These are phyloP conservation scores for Letharia columbiana DNA, from an alignment of 495 filamentous ascomycete genomes.

Conservation along the genomic window DNA sequence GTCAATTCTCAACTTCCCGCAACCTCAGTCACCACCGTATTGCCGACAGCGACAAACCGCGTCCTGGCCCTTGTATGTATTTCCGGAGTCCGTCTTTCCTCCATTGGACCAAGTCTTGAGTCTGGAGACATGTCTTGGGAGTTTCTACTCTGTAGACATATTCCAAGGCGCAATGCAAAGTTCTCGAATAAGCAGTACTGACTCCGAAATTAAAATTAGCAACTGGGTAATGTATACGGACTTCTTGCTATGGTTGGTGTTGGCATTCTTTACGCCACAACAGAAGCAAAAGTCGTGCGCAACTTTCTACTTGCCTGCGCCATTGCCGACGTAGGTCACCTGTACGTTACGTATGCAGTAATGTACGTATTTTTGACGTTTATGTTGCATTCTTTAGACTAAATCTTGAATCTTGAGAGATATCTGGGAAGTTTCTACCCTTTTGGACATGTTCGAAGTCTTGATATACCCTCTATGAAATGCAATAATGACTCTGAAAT, in stretches of 20 bases:
- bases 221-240: conserved; percentile 60
- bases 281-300: conserved; percentile 54
- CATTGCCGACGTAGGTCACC: conserved; percentile 60
- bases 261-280: conserved; percentile 51
- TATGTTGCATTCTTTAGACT: neutral
- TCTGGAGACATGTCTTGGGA: too few species aligned
- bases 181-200: too few species aligned
- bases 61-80: conserved; percentile 37
- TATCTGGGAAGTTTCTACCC: neutral
- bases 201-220: conserved; percentile 17
- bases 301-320: conserved; percentile 59
- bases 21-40: conserved; percentile 23
- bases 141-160: too few species aligned
- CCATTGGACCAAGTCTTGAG: too few species aligned
- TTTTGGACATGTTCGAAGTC: neutral
- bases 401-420: neutral
- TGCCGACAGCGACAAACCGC: conserved; percentile 36
- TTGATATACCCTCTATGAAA: too few species aligned
- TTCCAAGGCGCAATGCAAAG: too few species aligned
- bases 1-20: conserved; percentile 49
- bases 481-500: neutral
- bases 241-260: conserved; percentile 56
- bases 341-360: conserved; percentile 51
- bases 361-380: conserved; percentile 28
- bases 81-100: too few species aligned